A percentile compares a stretch with the other conserved stretches of the same genome.
Conservation (phyloP, 768 basidiomycete genomes). For the Sporobolomyces phaffii region DNA sequence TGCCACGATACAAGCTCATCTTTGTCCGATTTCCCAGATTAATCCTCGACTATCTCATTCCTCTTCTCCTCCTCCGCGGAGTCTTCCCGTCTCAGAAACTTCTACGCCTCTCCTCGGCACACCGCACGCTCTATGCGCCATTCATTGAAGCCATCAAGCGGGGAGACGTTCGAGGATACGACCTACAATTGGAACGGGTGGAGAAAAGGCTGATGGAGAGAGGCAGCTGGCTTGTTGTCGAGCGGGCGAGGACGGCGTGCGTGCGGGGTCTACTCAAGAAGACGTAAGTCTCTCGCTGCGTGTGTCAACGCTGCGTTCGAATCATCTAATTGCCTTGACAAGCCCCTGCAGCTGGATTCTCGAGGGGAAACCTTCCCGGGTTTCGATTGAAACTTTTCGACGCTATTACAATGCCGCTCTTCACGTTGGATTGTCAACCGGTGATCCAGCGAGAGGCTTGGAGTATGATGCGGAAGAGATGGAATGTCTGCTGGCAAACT, state of each 20-base stretch:
- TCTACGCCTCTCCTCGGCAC: constrained; percentile 54
- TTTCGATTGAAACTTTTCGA: constrained; percentile 72
- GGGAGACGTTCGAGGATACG: constrained; percentile 75
- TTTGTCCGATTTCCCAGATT: constrained; percentile 54
- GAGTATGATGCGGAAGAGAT: constrained; percentile 65
- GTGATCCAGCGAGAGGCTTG: background rate
- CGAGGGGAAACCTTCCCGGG: constrained; percentile 63
- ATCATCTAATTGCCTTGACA: no score
- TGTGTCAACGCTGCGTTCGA: no score
- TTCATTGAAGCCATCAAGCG: constrained; percentile 71
- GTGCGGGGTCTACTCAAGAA: constrained; percentile 67
- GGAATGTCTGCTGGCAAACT: constrained; percentile 70
- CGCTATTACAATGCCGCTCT: constrained; percentile 16
- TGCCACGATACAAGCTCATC: background rate
- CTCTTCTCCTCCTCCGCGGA: constrained; percentile 78
- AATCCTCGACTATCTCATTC: constrained; percentile 83
- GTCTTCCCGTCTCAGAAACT: constrained; percentile 71
- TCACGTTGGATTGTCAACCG: constrained; percentile 37
- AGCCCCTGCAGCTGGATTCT: constrained; percentile 87
- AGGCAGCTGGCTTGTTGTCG: constrained; percentile 77
- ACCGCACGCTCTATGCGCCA: constrained; percentile 67
- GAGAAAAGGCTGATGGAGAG: constrained; percentile 74
- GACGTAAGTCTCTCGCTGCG: no score
- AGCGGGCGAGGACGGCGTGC: constrained; percentile 80
- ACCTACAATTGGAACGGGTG: constrained; percentile 61